Percentiles rank a stretch among this genome's conserved stretches.
Evolutionary conservation across 805 yeast genomes (phyloP).

Genomic region (Metschnikowia santaceciliae): DNA sequence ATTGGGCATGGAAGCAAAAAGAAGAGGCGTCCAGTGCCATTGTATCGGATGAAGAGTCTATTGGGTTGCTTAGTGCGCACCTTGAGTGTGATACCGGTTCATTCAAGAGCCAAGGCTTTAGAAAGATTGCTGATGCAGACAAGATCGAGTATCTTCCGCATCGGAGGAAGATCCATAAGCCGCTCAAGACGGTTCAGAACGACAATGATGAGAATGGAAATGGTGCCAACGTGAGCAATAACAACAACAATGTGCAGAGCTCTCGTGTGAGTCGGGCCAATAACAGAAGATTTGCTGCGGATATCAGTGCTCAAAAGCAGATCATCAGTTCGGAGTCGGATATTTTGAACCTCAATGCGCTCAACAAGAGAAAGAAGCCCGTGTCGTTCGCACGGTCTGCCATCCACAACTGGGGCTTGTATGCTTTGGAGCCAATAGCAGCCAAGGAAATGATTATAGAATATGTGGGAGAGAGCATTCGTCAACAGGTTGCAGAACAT

Average conservation of each 20-base stretch:
- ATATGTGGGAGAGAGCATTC: conserved; percentile 90
- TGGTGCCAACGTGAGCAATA: conserved; percentile 5
- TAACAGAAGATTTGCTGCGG: conserved; percentile 85
- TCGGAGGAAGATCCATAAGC: conserved; percentile 62
- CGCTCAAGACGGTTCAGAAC: conserved; percentile 70
- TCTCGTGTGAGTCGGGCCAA: conserved; percentile 85
- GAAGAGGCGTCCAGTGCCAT: conserved; percentile 23
- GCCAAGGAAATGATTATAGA: conserved; percentile 97
- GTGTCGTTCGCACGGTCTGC: conserved; percentile 97
- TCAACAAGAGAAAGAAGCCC: conserved; percentile 86
- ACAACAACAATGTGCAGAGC: conserved; percentile 47
- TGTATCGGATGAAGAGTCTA: conserved; percentile 24
- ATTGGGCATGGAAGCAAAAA: conserved; percentile 66
- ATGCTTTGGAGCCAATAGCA: conserved; percentile 93
- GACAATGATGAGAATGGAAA: conserved; percentile 44
- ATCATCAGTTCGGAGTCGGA: conserved; percentile 80
- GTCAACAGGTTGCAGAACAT: conserved; percentile 92
- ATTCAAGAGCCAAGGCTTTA: conserved; percentile 69
- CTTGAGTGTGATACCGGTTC: conserved; percentile 51
- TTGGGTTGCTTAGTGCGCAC: conserved; percentile 25
- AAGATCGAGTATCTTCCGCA: conserved; percentile 81
- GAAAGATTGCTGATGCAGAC: conserved; percentile 65
- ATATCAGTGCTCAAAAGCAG: conserved; percentile 74
- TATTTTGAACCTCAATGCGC: conserved; percentile 75
- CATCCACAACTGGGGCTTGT: conserved; percentile 97